Evolutionary conservation across 2,329 filamentous ascomycete genomes (phyloP), one percentile per base, ranked within the genome.

Genomic region (Chalaropsis thielavioides): DNA sequence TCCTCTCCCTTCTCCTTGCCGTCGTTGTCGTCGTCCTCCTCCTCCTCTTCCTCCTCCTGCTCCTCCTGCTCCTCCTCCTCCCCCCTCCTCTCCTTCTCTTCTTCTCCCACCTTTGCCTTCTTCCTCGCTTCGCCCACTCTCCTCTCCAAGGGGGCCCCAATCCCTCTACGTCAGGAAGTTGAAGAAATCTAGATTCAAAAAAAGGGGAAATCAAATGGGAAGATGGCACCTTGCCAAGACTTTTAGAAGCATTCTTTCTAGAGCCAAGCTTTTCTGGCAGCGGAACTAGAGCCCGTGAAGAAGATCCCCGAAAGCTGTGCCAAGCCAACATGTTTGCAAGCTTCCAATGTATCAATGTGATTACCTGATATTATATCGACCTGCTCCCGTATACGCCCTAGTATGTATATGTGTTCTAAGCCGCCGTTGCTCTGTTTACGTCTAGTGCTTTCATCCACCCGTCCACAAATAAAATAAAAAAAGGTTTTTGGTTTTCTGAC

Each of bases 221-320:
- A 8, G 44, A 49, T 19, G 19, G 19, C 44, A 19, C 19, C 8
- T n/a, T 62, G 60, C 60, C 60, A 62, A 62, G 60, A 62, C 60
- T 62, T 61, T 62, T 31, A 7, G 43, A 62, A 44, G 22, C 41
- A n/a, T 46, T 62, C 27, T 31, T 46, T 5, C 19, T 7, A 44
- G 7, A 43, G n/a, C 41, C 59, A 61, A 61, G 19, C 59, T 46
- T 46, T 61, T 61, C 22, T 46, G 51, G 27, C 51, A 56, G 51
- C 51, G 51, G 51, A 11, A 31, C 51, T 56, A 56, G 51, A 56
- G 22, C 51, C 51, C 51, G 51, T 27, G 22, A 56, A 56, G 24
- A 56, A 27, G 22, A 56, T 56, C 27, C 51, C 22, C 44, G 11
- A 49, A 19, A 11, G 24, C 15, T 56, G 51, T 56, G 51, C 51